Conservation (phyloP, 2,329 filamentous ascomycete species). For the Penicillium thymicola region DNA sequence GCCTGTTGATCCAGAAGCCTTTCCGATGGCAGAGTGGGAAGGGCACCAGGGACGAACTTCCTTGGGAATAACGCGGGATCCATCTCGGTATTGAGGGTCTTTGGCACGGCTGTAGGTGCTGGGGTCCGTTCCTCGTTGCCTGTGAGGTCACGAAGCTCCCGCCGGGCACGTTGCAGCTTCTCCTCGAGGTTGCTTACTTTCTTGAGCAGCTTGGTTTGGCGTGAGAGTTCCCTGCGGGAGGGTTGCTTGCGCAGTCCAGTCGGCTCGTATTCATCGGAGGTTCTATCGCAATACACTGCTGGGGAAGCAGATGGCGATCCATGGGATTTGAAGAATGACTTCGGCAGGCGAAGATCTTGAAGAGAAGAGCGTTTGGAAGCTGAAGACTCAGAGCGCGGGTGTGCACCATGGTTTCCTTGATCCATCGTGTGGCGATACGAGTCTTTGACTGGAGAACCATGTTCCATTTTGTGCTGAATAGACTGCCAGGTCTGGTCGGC, state of each 20-base stretch:
- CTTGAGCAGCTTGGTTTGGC: constrained; percentile 57
- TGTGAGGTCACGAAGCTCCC: constrained; percentile 52
- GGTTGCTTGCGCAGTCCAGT: constrained; percentile 45
- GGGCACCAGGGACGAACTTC: constrained; percentile 42
- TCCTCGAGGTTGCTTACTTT: constrained; percentile 59
- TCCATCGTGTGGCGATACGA: constrained; percentile 16
- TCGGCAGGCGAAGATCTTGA: constrained; percentile 36
- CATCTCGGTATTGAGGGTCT: constrained; percentile 24
- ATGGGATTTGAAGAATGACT: constrained; percentile 28
- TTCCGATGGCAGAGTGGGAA: constrained; percentile 48
- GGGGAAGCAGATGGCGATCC: constrained; percentile 29
- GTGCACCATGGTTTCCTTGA: not conserved
- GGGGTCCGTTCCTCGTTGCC: constrained; percentile 33
- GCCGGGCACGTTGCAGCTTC: constrained; percentile 55
- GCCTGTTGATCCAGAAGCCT: constrained; percentile 39
- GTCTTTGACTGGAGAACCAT: constrained; percentile 14
- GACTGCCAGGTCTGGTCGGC: constrained; percentile 37
- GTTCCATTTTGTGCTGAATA: constrained; percentile 33
- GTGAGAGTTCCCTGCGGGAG: constrained; percentile 56
- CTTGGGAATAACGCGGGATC: constrained; percentile 26
- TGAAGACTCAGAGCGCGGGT: constrained; percentile 19
- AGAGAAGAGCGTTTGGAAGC: constrained; percentile 34
- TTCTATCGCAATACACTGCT: constrained; percentile 14
- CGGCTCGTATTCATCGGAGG: constrained; percentile 25
- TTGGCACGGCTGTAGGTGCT: constrained; percentile 12